Evolutionary conservation across 169 alveolate genomes (phyloP).

Genomic region (Theileria parva): DNA sequence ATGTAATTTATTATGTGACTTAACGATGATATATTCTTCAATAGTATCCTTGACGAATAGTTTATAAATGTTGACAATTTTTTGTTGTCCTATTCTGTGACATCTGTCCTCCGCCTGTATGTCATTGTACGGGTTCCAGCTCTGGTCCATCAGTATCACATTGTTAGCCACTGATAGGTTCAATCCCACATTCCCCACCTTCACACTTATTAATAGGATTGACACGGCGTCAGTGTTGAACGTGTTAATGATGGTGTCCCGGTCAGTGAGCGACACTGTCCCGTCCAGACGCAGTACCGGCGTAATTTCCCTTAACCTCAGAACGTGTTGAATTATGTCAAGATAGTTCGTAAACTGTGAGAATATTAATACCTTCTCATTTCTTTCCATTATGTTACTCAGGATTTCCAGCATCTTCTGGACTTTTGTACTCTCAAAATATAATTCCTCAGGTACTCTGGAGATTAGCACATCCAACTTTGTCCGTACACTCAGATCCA

Average conservation of each 20-base stretch:
- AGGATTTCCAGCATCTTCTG: conserved; percentile 68
- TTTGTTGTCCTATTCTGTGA: conserved; percentile 90
- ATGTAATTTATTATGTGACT: background rate
- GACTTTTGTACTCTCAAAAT: conserved; percentile 69
- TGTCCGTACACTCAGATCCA: too few species aligned
- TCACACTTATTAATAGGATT: conserved; percentile 93
- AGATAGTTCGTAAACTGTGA: conserved; percentile 90
- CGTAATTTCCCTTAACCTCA: conserved; percentile 27
- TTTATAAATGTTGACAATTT: conserved; percentile 88
- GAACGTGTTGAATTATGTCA: conserved; percentile 86
- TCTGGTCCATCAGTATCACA: conserved; percentile 94
- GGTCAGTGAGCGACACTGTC: background rate
- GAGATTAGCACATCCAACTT: too few species aligned
- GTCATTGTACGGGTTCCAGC: conserved; percentile 93
- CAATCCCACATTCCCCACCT: conserved; percentile 99
- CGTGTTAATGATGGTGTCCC: conserved; percentile 26
- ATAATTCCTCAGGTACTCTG: conserved; percentile 63
- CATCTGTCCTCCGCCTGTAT: conserved; percentile 93
- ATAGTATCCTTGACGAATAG: conserved; percentile 86
- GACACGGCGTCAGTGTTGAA: conserved; percentile 79
- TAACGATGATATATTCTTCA: conserved; percentile 84
- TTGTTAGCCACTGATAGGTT: conserved; percentile 97
- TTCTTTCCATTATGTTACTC: conserved; percentile 54
- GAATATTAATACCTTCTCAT: conserved; percentile 87
- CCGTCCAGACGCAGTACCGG: conserved; percentile 52